These are phyloP conservation scores for Erigeron canadensis DNA, from an alignment of 129 eudicot species.

Conservation along the genomic window DNA sequence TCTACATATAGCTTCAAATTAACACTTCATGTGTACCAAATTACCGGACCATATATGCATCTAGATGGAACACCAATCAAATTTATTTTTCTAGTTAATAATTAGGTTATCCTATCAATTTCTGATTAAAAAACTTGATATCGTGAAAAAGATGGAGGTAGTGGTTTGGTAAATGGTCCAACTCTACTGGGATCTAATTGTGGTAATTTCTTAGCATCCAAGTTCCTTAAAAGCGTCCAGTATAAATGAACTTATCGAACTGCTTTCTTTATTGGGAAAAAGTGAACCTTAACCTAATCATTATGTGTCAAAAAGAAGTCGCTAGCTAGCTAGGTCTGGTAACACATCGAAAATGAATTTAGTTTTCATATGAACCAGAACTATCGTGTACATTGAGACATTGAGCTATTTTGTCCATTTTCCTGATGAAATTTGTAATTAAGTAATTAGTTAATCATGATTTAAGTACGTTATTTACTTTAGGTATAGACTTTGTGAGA, in stretches of 20 bases:
- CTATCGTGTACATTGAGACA: too few species aligned
- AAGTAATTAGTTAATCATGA: too few species aligned
- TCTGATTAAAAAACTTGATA: neutral
- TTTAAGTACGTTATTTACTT: too few species aligned
- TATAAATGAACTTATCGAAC: neutral
- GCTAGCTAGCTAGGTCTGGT: neutral
- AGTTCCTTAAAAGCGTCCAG: neutral
- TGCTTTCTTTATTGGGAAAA: neutral
- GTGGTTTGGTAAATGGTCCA: conserved; percentile 2
- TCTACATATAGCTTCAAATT: too few species aligned
- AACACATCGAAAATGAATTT: neutral
- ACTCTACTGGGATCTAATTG: neutral
- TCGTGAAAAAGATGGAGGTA: conserved; percentile 1
- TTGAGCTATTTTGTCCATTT: too few species aligned
- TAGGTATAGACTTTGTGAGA: too few species aligned
- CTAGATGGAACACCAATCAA: conserved; percentile 9
- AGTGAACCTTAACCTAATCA: neutral
- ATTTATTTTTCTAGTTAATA: too few species aligned
- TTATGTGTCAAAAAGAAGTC: neutral
- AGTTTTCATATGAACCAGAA: neutral
- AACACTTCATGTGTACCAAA: too few species aligned
- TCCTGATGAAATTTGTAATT: too few species aligned
- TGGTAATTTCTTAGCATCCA: conserved; percentile 3
- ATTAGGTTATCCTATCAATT: conserved; percentile 1
- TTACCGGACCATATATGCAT: neutral